Conservation (phyloP, 129 eudicot species). For the carrot (Daucus carota) region DH1_v3.0 NC_030388.2:25242501-25243000, state of each 20-base stretch:
- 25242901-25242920: slow-evolving; percentile 33
- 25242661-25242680: neutral
- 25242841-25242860: slow-evolving; percentile 61
- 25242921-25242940: slow-evolving; percentile 34
- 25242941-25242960: slow-evolving; percentile 36
- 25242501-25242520: neutral
- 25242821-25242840: slow-evolving; percentile 92
- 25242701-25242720: neutral
- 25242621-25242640: neutral
- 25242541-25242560: neutral
- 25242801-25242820: slow-evolving; percentile 60
- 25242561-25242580: neutral
- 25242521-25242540: neutral
- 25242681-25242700: neutral
- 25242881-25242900: slow-evolving; percentile 25
- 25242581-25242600: neutral
- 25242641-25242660: neutral
- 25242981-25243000: slow-evolving; percentile 73
- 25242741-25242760: neutral
- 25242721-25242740: neutral
- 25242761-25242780: slow-evolving; percentile 68
- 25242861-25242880: slow-evolving; percentile 52
- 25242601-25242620: neutral
- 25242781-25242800: slow-evolving; percentile 92
- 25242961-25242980: slow-evolving; percentile 73